Evolutionary conservation across 176 grass and related monocot genomes (phyloP).

Genomic region (Oryza longistaminata): DNA sequence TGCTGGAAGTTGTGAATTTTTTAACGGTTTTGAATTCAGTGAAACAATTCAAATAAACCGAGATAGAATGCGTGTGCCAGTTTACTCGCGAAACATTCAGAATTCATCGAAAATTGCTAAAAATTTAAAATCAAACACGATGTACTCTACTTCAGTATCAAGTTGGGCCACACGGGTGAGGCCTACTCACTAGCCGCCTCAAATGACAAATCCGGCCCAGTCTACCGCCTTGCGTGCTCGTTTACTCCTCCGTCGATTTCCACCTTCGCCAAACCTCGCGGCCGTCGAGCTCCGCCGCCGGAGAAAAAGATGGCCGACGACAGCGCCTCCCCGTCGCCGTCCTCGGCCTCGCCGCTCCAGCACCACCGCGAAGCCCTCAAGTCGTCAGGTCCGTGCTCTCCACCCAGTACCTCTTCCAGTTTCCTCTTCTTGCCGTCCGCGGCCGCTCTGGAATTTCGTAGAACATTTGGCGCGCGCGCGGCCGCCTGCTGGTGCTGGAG

Average conservation of each 20-base stretch:
- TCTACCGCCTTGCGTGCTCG: neutral
- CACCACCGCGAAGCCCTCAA: slow-evolving; percentile 58
- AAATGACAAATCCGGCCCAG: slow-evolving; percentile 7
- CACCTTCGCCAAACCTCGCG: neutral
- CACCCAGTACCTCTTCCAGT: neutral
- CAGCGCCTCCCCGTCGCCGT: slow-evolving; percentile 27
- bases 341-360: slow-evolving; percentile 31
- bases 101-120: neutral
- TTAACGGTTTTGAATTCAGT: neutral
- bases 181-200: neutral
- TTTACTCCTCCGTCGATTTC: slow-evolving; percentile 5
- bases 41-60: neutral
- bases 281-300: slow-evolving; percentile 32
- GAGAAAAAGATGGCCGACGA: slow-evolving; percentile 60
- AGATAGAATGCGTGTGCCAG: neutral
- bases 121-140: neutral
- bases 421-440: neutral
- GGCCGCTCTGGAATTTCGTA: slow-evolving; percentile 26
- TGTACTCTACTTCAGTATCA: neutral
- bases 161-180: neutral
- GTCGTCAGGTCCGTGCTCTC: slow-evolving; percentile 48
- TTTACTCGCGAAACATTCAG: neutral
- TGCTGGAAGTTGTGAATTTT: too few relatives aligned
- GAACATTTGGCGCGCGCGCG: neutral
- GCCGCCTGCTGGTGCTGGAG: neutral